phyloP scores from a whole-genome alignment of 805 yeast species.

The Cyberlindnera saturnus region DNA sequence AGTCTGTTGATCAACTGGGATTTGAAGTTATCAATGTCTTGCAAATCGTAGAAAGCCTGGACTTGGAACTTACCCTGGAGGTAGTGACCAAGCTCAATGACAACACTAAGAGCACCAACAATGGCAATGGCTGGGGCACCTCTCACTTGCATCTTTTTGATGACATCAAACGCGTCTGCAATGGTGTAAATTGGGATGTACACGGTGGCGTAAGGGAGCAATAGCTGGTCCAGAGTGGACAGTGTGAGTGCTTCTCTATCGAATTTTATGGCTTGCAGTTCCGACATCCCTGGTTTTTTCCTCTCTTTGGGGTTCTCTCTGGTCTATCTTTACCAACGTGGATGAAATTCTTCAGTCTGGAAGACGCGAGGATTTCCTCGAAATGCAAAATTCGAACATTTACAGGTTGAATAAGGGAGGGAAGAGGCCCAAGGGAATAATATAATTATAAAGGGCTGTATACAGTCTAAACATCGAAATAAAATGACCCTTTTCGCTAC shows the following conservation, averaged over 20 bases:
- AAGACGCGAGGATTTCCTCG: too few species aligned
- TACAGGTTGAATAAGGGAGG: too few species aligned
- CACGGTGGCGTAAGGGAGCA: constrained; percentile 71
- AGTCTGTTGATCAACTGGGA: constrained; percentile 40
- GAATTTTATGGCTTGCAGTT: constrained; percentile 63
- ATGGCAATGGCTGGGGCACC: constrained; percentile 99
- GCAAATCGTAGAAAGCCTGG: constrained; percentile 28
- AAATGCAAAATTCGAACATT: too few species aligned
- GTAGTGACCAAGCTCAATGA: constrained; percentile 52
- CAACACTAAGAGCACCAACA: constrained; percentile 81
- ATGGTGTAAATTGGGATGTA: constrained; percentile 59
- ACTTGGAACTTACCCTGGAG: constrained; percentile 22
- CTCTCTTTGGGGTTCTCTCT: too few species aligned
- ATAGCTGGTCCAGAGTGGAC: constrained; percentile 70
- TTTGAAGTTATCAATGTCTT: constrained; percentile 29
- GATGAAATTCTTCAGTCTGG: too few species aligned
- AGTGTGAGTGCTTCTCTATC: constrained; percentile 41
- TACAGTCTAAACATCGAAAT: too few species aligned
- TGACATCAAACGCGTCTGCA: constrained; percentile 77
- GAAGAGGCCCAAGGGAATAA: too few species aligned
- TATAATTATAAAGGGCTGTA: too few species aligned
- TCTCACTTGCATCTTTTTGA: constrained; percentile 86
- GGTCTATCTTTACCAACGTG: too few species aligned
- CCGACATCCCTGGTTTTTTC: constrained; percentile 24
- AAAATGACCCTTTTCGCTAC: too few species aligned